Base-by-base conservation (phyloP, 116 monocot species). In the Papilionanthe hybrid region DNA sequence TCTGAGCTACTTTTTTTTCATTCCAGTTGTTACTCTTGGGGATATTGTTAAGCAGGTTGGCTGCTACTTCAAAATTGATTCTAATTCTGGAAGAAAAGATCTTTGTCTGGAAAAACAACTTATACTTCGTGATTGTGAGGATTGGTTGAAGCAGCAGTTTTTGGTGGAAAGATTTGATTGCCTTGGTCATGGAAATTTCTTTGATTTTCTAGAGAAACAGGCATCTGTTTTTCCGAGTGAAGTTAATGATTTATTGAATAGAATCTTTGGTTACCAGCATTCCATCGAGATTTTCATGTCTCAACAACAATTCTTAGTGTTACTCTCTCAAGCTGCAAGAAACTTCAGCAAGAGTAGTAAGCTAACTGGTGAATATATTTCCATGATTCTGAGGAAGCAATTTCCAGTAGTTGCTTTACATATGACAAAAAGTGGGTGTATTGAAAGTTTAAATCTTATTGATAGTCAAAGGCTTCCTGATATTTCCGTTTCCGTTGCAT, bases 331-430 rank as follows among this genome's bases (percentile, higher is more conserved):
- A 67, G 77, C 82, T 55, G 53, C 32, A 65, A 69, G 55, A 42
- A 69, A 69, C 68, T n/a, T 53, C 10, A 42, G n/a, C 9, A 45
- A 28, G 30, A 49, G 20, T 0, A 77, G 2, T 43, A 17, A 19
- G 29, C 28, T 77, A 71, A 77, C 9, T 55, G 20, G 22, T 30
- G 9, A 77, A 17, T 0, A 42, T 71, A 71, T 82, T 11, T 82
- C 77, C 17, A 42, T 77, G 6, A 49, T 82, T 82, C 82, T 82
- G 23, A 82, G 66, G 37, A 82, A 82, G 71, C 82, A 82, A 20
- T 82, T 82, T 77, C 82, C 82, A 37, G 5, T 76, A 68, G 71
- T 82, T 53, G 63, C 0, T 60, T 77, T 82, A 25, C 49, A 68
- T 28, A 6, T 82, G 27, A 6, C 63, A 48, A 43, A 22, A 32